Base-by-base conservation (phyloP, 805 yeast species). In the Ogataea salicorniae region DNA sequence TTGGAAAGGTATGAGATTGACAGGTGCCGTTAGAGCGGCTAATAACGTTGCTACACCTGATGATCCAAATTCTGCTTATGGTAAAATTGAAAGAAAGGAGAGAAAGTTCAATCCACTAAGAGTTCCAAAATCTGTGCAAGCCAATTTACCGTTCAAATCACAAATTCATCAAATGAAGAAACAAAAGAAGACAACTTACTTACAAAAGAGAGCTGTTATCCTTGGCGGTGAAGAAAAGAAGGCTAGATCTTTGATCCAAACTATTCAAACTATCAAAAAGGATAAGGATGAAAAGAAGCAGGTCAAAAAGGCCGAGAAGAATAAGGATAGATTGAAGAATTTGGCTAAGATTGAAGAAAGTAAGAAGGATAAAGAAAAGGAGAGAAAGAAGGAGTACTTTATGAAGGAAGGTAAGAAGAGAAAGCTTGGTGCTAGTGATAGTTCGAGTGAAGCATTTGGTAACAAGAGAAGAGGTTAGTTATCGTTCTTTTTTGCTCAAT, bases 1-100 rank as follows among this genome's bases (percentile, higher is more conserved):
- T 60, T 94, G 99, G 99, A 79, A 79, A 60, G 99, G 99, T 53
- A 90, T 94, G 95, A 80, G 96, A 62, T 74, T 92, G 52, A 94
- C 97, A 0, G 99, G 99, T 48, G 85, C 85, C 59, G 90, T 94
- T 39, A 80, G 99, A 60, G 92, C 94, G 20, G 95, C 77, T 22
- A 66, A 75, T 55, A 77, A 76, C 36, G 60, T 89, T 41, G 80
- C 77, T 18, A 80, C 94, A 0, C 92, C 92, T 42, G 68, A 62
- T 55, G 60, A 67, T 46, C 66, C 71, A 18, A 81, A 78, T 56
- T 72, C 79, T 49, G 72, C 75, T 5, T 79, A 79, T 61, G 67
- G 68, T 51, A 90, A 88, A 70, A 75, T 95, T 47, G 97, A 89
- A 68, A 79, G 99, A 61, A 73, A 70, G 26, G 90, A 86, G 56